Evolutionary conservation across 257 asterid genomes (phyloP).

Genomic region (Striga asiatica): DNA sequence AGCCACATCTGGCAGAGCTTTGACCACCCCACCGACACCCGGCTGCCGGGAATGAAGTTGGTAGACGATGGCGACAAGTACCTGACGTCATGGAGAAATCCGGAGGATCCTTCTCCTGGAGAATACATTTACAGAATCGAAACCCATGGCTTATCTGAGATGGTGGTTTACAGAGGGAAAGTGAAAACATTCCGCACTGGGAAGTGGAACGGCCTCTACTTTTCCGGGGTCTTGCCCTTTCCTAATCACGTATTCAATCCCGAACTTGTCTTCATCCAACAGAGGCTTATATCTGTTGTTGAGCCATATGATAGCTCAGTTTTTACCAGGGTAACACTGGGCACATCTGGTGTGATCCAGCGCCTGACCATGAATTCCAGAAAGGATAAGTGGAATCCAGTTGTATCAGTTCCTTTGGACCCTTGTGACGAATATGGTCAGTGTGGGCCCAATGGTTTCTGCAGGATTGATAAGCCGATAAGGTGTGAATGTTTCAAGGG

Average conservation of each 20-base stretch:
- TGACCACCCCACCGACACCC: conserved; percentile 25
- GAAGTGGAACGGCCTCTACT: conserved; percentile 28
- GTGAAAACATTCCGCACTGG: conserved; percentile 15
- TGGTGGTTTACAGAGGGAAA: conserved; percentile 6
- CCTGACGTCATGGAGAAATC: conserved; percentile 26
- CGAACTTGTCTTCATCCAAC: not conserved
- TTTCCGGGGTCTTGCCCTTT: conserved; percentile 2
- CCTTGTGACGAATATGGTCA: conserved; percentile 14
- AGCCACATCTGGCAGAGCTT: conserved; percentile 27
- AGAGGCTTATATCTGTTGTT: not conserved
- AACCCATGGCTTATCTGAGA: conserved; percentile 16
- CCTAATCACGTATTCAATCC: not conserved
- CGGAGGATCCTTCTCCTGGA: conserved; percentile 30
- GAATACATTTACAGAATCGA: conserved; percentile 16
- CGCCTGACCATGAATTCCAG: conserved; percentile 9
- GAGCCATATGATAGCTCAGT: conserved; percentile 14
- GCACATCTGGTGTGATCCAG: not conserved
- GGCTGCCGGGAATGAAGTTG: conserved; percentile 21
- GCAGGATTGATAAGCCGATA: not conserved
- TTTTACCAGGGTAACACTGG: not conserved
- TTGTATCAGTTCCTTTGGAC: not conserved
- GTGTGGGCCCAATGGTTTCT: conserved; percentile 25
- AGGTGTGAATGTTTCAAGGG: conserved; percentile 16
- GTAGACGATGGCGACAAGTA: not conserved
- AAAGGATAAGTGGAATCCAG: conserved; percentile 17